A percentile compares a stretch with the other conserved stretches of the same genome.
Evolutionary conservation across 306 rosid species (phyloP).

Genomic region (Ammopiptanthus mongolicus): DNA sequence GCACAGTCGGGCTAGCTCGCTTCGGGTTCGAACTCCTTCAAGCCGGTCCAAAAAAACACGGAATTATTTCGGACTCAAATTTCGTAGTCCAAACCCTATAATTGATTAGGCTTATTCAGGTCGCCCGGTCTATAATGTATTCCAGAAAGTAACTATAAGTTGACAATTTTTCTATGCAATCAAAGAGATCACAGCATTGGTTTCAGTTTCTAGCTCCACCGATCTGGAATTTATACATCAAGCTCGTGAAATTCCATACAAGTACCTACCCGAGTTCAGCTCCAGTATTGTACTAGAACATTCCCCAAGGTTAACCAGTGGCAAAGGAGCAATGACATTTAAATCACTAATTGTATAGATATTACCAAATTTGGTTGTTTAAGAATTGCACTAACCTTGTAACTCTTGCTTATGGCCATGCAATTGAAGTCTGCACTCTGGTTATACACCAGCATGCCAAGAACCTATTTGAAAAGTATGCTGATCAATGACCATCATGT

Average conservation of each 20-base stretch:
- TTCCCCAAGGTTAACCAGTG: not conserved
- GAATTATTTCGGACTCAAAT: too few species aligned
- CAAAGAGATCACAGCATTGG: too few species aligned
- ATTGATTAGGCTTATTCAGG: too few species aligned
- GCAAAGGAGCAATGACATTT: not conserved
- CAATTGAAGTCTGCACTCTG: not conserved
- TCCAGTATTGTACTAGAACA: not conserved
- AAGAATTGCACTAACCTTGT: not conserved
- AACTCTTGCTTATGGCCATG: not conserved
- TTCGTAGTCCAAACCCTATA: too few species aligned
- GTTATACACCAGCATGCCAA: not conserved
- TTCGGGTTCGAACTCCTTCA: too few species aligned
- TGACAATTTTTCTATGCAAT: not conserved
- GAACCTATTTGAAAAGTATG: slow-evolving; percentile 8
- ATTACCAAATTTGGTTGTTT: not conserved
- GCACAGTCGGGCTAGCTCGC: too few species aligned
- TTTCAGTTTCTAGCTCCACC: not conserved
- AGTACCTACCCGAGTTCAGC: not conserved
- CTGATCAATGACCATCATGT: not conserved
- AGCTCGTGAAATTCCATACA: not conserved
- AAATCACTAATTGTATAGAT: not conserved
- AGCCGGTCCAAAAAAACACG: too few species aligned
- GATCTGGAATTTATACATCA: not conserved
- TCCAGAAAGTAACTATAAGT: not conserved
- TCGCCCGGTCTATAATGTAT: too few species aligned